phyloP scores from a whole-genome alignment of 2,329 filamentous ascomycete genomes.

The Paraconiothyrium sp. region DNA sequence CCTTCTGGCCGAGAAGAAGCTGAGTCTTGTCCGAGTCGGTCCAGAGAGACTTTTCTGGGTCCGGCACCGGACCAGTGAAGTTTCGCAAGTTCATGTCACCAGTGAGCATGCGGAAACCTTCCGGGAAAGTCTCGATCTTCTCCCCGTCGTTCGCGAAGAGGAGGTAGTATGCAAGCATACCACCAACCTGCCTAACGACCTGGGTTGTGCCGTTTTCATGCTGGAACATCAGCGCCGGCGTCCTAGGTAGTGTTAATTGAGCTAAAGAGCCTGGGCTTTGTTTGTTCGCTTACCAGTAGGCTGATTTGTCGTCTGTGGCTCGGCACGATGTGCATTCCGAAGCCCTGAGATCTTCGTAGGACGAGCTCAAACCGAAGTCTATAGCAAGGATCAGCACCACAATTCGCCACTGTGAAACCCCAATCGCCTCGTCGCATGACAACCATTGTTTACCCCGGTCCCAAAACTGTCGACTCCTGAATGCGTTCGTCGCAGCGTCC shows the following conservation, averaged over 20 bases:
- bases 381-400: conserved; percentile 32
- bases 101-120: conserved; percentile 75
- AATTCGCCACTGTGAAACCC: conserved; percentile 27
- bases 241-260: conserved; percentile 43
- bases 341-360: conserved; percentile 66
- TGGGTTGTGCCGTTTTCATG: conserved; percentile 70
- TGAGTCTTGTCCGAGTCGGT: conserved; percentile 71
- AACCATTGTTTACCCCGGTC: conserved; percentile 20
- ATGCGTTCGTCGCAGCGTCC: conserved; percentile 14
- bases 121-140: conserved; percentile 75
- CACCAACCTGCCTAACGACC: conserved; percentile 67
- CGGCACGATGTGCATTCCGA: conserved; percentile 78
- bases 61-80: conserved; percentile 66
- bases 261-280: neutral
- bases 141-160: conserved; percentile 66
- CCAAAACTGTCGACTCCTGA: conserved; percentile 8
- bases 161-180: conserved; percentile 76
- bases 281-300: conserved; percentile 45
- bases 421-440: conserved; percentile 26
- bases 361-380: conserved; percentile 69
- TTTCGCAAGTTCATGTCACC: conserved; percentile 70
- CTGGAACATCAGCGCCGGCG: conserved; percentile 75
- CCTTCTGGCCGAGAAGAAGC: conserved; percentile 76
- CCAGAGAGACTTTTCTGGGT: conserved; percentile 77
- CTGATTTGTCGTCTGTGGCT: conserved; percentile 54